A percentile compares a stretch with the other conserved stretches of the same genome.
phyloP scores from a whole-genome alignment of 495 filamentous ascomycete species.

The Aspergillus cavernicola region DNA sequence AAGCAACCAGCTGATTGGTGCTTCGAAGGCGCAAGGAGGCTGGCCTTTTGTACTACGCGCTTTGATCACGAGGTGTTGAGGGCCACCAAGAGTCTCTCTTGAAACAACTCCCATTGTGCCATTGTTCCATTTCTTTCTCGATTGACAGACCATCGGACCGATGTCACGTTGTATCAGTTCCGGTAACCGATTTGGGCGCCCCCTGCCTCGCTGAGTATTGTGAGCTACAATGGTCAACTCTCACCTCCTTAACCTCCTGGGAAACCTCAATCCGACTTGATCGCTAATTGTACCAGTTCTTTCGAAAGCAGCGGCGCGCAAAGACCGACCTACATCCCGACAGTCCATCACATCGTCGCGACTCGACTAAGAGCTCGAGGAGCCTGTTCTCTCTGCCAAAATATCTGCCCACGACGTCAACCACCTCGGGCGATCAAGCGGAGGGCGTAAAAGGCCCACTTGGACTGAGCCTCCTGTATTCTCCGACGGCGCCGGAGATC shows the following conservation, averaged over 20 bases:
- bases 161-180: background rate
- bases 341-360: background rate
- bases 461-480: slow-evolving; percentile 10
- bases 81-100: background rate
- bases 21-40: background rate
- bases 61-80: background rate
- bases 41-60: background rate
- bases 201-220: background rate
- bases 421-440: background rate
- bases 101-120: background rate
- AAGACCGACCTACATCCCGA: background rate
- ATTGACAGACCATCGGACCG: background rate
- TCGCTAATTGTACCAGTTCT: background rate
- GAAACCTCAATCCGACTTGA: background rate
- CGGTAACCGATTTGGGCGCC: background rate
- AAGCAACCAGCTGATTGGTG: background rate
- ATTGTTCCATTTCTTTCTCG: background rate
- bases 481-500: slow-evolving; percentile 3
- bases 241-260: background rate
- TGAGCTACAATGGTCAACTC: background rate
- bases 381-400: background rate
- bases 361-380: background rate
- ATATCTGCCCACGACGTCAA: background rate
- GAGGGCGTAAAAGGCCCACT: background rate
- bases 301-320: background rate